Evolutionary conservation across 108 stramenopile genomes (phyloP).

Genomic region (Fragilaria crotonensis): DNA sequence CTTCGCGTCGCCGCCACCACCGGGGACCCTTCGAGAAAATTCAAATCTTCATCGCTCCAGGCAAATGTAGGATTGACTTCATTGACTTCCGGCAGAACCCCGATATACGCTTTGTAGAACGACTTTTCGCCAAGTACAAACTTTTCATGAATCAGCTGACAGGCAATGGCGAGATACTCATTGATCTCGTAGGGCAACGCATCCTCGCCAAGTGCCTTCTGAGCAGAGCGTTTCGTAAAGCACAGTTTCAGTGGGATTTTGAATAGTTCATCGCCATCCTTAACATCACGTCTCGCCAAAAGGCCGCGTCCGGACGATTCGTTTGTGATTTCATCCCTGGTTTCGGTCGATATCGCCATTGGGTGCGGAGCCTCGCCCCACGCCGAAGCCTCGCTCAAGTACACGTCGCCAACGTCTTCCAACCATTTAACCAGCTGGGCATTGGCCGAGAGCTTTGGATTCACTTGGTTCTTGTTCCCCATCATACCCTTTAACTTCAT

Average conservation of each 20-base stretch:
- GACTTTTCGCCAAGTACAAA: slow-evolving; percentile 63
- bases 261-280: slow-evolving; percentile 86
- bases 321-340: slow-evolving; percentile 86
- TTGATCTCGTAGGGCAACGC: slow-evolving; percentile 70
- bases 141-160: slow-evolving; percentile 86
- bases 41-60: slow-evolving; percentile 89
- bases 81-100: slow-evolving; percentile 78
- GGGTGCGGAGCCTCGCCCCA: slow-evolving; percentile 95
- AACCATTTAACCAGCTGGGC: slow-evolving; percentile 75
- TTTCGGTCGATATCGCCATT: slow-evolving; percentile 89
- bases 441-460: slow-evolving; percentile 65
- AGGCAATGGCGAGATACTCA: slow-evolving; percentile 93
- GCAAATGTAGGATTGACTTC: slow-evolving; percentile 93
- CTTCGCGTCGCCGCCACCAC: slow-evolving; percentile 80
- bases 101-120: slow-evolving; percentile 81
- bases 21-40: slow-evolving; percentile 82
- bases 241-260: slow-evolving; percentile 81
- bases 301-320: slow-evolving; percentile 90
- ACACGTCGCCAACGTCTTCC: slow-evolving; percentile 66
- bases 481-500: slow-evolving; percentile 81
- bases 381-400: slow-evolving; percentile 65
- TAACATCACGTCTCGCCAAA: slow-evolving; percentile 78
- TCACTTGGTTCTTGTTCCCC: slow-evolving; percentile 28
- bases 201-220: slow-evolving; percentile 68
- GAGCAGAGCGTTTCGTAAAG: slow-evolving; percentile 76